Evolutionary conservation across 306 rosid genomes (phyloP).

Genomic region (Comarum palustre): DNA sequence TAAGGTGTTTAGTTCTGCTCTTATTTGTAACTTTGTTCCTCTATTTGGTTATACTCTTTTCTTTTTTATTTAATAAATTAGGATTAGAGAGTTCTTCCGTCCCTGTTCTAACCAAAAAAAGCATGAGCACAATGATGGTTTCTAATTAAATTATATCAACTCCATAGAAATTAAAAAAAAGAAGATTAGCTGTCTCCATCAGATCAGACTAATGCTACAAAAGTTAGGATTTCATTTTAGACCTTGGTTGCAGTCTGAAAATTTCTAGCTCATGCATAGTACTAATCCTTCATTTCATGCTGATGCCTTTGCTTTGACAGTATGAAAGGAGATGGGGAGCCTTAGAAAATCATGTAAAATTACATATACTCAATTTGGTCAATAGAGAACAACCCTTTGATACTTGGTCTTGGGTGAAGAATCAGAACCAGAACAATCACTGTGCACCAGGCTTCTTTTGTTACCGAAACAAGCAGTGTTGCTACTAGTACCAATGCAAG

Average conservation of each 20-base stretch:
- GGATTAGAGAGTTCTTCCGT: too few species aligned
- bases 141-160: slow-evolving; percentile 23
- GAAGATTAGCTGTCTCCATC: slow-evolving; percentile 15
- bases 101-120: too few species aligned
- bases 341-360: slow-evolving; percentile 36
- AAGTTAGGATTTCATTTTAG: slow-evolving; percentile 36
- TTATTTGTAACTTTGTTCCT: too few species aligned
- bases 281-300: slow-evolving; percentile 31
- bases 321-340: slow-evolving; percentile 35
- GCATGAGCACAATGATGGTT: slow-evolving; percentile 22
- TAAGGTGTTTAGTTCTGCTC: too few species aligned
- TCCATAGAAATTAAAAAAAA: slow-evolving; percentile 1
- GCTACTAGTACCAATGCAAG: slow-evolving; percentile 11
- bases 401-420: slow-evolving; percentile 35
- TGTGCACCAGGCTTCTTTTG: slow-evolving; percentile 38
- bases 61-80: too few species aligned
- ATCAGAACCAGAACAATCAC: slow-evolving; percentile 25
- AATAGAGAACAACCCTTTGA: slow-evolving; percentile 32
- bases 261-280: slow-evolving; percentile 25
- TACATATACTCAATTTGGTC: slow-evolving; percentile 10
- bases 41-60: too few species aligned
- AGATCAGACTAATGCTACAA: slow-evolving; percentile 16
- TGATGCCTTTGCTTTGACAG: slow-evolving; percentile 30
- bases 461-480: slow-evolving; percentile 20
- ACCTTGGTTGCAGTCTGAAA: slow-evolving; percentile 20